Percentiles rank a stretch among this genome's conserved stretches.
These are phyloP conservation scores for Blastobotrys serpentis DNA, from an alignment of 1,139 yeast species.

Conservation along the genomic window DNA sequence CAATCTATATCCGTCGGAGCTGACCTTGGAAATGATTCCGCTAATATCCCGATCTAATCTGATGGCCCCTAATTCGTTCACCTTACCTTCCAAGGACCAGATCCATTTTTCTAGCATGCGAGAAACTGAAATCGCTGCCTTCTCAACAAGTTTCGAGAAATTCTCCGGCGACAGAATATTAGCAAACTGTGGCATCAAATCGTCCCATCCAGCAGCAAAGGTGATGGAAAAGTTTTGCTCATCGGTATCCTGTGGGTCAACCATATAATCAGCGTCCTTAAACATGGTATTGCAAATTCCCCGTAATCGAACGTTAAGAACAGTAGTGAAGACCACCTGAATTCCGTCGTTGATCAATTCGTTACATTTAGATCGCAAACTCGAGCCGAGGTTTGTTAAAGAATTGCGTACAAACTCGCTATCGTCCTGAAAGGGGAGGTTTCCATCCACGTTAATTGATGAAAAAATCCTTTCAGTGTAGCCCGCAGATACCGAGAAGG, in stretches of 20 bases:
- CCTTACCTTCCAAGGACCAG: slow-evolving; percentile 60
- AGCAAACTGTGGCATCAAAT: slow-evolving; percentile 62
- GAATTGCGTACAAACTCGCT: slow-evolving; percentile 45
- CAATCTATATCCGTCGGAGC: slow-evolving; percentile 52
- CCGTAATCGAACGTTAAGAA: slow-evolving; percentile 51
- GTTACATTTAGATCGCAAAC: slow-evolving; percentile 44
- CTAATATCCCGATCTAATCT: slow-evolving; percentile 82
- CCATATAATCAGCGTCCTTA: slow-evolving; percentile 51
- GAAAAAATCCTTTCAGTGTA: slow-evolving; percentile 52
- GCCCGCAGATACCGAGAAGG: slow-evolving; percentile 56
- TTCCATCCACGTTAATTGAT: slow-evolving; percentile 42
- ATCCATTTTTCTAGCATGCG: slow-evolving; percentile 64
- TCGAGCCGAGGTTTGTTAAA: slow-evolving; percentile 36
- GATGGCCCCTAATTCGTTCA: slow-evolving; percentile 81
- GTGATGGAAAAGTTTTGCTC: slow-evolving; percentile 28
- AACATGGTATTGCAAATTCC: slow-evolving; percentile 54
- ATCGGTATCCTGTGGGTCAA: slow-evolving; percentile 31
- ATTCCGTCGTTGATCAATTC: slow-evolving; percentile 55
- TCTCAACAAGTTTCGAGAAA: slow-evolving; percentile 50
- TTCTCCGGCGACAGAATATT: slow-evolving; percentile 54
- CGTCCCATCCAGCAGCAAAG: slow-evolving; percentile 53
- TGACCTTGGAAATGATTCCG: slow-evolving; percentile 50
- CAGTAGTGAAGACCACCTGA: slow-evolving; percentile 56
- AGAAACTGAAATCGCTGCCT: slow-evolving; percentile 52
- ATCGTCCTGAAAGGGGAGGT: slow-evolving; percentile 59